phyloP scores from a whole-genome alignment of 495 filamentous ascomycete species.

The Penicillium daleae region DNA sequence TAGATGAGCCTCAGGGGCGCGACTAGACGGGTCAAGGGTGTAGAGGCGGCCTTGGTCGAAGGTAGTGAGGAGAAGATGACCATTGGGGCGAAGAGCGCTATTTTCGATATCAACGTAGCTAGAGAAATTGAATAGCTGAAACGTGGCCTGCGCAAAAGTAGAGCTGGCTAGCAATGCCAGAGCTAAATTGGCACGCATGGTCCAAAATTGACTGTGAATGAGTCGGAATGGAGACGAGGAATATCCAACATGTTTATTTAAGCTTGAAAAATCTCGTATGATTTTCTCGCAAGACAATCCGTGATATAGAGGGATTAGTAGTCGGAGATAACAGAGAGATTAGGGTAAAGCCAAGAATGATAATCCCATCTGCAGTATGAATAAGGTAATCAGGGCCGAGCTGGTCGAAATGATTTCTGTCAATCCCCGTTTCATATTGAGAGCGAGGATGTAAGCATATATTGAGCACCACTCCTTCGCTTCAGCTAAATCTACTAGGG shows the following conservation, averaged over 20 bases:
- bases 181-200: not conserved
- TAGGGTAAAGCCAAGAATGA: not conserved
- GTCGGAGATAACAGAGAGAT: constrained; percentile 9
- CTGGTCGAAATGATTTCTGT: not conserved
- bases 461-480: not conserved
- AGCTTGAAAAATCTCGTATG: not conserved
- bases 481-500: too few relatives aligned
- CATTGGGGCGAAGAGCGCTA: constrained; percentile 49
- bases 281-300: not conserved
- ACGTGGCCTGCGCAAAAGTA: constrained; percentile 12
- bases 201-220: not conserved
- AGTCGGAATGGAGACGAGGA: not conserved
- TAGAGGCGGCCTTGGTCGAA: constrained; percentile 34
- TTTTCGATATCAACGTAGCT: constrained; percentile 43
- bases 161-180: constrained; percentile 2
- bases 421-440: not conserved
- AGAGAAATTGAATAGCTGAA: constrained; percentile 30
- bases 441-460: not conserved
- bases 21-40: constrained; percentile 28
- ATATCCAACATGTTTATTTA: not conserved
- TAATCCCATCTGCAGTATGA: not conserved
- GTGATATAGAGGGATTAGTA: not conserved
- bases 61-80: constrained; percentile 47
- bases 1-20: constrained; percentile 33
- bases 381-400: constrained; percentile 4